Conservation (phyloP, 1,284 basidiomycete species). For the Ganoderma meredithae region DNA sequence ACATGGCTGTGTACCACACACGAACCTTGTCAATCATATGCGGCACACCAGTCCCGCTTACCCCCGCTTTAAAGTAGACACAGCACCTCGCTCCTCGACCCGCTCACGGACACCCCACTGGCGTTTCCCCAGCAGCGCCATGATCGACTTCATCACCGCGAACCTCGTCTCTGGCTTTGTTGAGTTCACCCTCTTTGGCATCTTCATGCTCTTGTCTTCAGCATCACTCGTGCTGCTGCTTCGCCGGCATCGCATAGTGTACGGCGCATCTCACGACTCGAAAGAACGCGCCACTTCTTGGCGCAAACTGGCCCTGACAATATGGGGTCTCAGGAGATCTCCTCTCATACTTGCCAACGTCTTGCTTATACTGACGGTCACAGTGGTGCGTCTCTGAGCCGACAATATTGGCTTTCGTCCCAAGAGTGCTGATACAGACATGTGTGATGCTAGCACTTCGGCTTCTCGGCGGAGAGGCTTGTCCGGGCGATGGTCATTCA, state of each 20-base stretch:
- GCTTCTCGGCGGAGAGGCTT: background rate
- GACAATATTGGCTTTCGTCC: background rate
- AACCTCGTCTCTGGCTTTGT: slow-evolving; percentile 8
- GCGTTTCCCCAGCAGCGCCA: background rate
- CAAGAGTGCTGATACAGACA: background rate
- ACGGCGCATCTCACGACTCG: background rate
- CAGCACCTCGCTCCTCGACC: no score
- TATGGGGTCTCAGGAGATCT: slow-evolving; percentile 4
- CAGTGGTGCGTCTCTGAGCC: background rate
- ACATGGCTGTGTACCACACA: no score
- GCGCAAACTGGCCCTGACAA: background rate
- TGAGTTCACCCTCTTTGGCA: slow-evolving; percentile 10
- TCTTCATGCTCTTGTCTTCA: slow-evolving; percentile 1
- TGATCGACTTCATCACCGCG: slow-evolving; percentile 17
- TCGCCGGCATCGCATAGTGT: background rate
- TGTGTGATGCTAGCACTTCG: background rate
- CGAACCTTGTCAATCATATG: no score
- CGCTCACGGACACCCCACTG: background rate
- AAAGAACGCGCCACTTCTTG: background rate
- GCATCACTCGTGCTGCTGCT: slow-evolving; percentile 4
- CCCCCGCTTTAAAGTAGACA: no score
- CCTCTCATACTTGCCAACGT: slow-evolving; percentile 8
- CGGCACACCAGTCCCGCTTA: no score
- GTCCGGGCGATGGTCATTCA: background rate
- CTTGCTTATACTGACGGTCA: slow-evolving; percentile 10